A percentile compares a stretch with the other conserved stretches of the same genome.
Conservation (phyloP, 352 stramenopile genomes). For the Paralagenidium karlingii region DNA sequence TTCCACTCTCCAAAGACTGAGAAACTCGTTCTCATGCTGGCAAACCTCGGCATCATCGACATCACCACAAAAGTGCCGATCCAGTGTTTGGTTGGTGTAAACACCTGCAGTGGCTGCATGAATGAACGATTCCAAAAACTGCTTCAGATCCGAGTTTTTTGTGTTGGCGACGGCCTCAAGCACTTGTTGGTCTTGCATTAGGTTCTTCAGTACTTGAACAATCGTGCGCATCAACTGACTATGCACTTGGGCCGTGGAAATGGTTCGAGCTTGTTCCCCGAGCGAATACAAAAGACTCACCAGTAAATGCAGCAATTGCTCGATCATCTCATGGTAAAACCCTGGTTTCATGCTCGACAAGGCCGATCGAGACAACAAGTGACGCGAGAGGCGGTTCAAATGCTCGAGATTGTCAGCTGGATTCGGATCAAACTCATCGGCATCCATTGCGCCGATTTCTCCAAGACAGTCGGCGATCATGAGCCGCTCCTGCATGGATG, state of each 20-base stretch:
- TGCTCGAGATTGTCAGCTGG: constrained; percentile 26
- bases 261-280: background rate
- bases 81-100: too few relatives aligned
- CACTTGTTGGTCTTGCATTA: too few relatives aligned
- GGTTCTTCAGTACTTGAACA: too few relatives aligned
- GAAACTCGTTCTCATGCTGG: too few relatives aligned
- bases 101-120: too few relatives aligned
- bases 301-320: too few relatives aligned
- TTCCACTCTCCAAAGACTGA: too few relatives aligned
- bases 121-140: constrained; percentile 40
- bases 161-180: too few relatives aligned
- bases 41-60: too few relatives aligned
- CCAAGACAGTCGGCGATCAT: constrained; percentile 49
- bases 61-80: too few relatives aligned
- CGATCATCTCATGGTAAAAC: background rate
- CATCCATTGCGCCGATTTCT: constrained; percentile 46
- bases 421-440: constrained; percentile 45
- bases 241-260: background rate
- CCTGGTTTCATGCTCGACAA: background rate
- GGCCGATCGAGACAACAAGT: background rate
- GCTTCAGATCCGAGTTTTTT: constrained; percentile 50
- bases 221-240: too few relatives aligned
- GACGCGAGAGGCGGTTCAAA: constrained; percentile 35
- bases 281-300: background rate
- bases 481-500: constrained; percentile 1